Evolutionary conservation across 2,329 filamentous ascomycete genomes (phyloP).

Genomic region (Exserohilum turcica): DNA sequence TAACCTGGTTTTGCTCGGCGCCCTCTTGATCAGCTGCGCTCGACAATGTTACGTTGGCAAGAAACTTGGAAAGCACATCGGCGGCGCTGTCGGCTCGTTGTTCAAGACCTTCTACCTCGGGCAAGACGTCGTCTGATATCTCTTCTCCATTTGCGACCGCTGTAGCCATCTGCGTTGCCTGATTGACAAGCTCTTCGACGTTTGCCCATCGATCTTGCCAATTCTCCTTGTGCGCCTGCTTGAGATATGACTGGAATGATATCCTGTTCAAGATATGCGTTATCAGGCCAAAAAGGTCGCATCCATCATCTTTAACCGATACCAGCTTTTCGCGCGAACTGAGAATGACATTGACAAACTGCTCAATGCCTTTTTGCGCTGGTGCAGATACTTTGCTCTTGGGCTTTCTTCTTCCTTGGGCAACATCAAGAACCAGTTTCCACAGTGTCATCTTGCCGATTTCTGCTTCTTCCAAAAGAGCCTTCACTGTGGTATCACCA

Average conservation of each 20-base stretch:
- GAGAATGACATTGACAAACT: constrained; percentile 65
- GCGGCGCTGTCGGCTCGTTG: constrained; percentile 62
- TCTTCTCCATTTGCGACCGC: constrained; percentile 49
- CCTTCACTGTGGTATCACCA: constrained; percentile 77
- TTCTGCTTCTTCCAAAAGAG: constrained; percentile 77
- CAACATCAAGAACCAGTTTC: constrained; percentile 68
- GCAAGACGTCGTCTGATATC: constrained; percentile 57
- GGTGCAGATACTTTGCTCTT: constrained; percentile 61
- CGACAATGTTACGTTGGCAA: constrained; percentile 89
- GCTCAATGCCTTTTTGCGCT: constrained; percentile 62
- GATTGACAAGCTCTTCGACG: constrained; percentile 81
- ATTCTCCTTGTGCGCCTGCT: constrained; percentile 68
- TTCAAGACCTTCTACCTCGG: constrained; percentile 72
- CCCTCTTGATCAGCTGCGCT: constrained; percentile 66
- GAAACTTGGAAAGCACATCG: constrained; percentile 75
- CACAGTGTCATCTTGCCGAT: constrained; percentile 72
- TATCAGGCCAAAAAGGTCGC: constrained; percentile 56
- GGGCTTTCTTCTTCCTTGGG: constrained; percentile 58
- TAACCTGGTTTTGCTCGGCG: constrained; percentile 68
- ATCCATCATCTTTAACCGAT: constrained; percentile 47
- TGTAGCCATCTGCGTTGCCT: constrained; percentile 73
- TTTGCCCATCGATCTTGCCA: constrained; percentile 80
- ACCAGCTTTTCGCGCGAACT: constrained; percentile 61
- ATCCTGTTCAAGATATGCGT: constrained; percentile 67
- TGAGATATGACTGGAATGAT: constrained; percentile 74